These are phyloP conservation scores for Termitomyces sp. DNA, from an alignment of 768 basidiomycete species.

Conservation along the genomic window DNA sequence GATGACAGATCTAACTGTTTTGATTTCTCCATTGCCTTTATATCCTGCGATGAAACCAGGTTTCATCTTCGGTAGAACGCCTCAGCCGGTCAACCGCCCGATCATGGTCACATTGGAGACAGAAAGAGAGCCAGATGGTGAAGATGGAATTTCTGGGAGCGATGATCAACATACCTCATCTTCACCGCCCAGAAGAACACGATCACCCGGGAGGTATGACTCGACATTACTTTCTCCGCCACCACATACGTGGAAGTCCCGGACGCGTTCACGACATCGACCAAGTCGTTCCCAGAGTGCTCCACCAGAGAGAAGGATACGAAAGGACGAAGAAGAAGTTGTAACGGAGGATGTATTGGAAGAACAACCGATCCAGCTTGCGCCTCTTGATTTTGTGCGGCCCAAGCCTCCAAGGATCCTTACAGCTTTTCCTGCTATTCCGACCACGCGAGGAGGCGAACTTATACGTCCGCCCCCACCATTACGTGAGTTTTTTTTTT, in stretches of 20 bases:
- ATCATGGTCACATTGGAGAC: constrained; percentile 41
- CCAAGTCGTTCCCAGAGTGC: constrained; percentile 44
- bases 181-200: constrained; percentile 7
- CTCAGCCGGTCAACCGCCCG: constrained; percentile 22
- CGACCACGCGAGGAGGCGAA: constrained; percentile 35
- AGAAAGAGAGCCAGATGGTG: constrained; percentile 21
- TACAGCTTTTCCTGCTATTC: constrained; percentile 21
- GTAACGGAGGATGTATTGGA: constrained; percentile 1
- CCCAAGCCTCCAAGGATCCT: constrained; percentile 22
- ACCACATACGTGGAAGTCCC: constrained; percentile 40
- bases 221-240: constrained; percentile 40
- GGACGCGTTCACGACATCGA: constrained; percentile 28
- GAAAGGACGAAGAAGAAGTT: neutral
- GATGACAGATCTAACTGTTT: constrained; percentile 49
- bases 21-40: constrained; percentile 42
- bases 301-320: constrained; percentile 30
- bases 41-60: constrained; percentile 26
- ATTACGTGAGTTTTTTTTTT: constrained; percentile 43
- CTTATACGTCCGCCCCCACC: constrained; percentile 58
- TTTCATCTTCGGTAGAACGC: constrained; percentile 26
- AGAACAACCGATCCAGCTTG: constrained; percentile 9
- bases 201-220: constrained; percentile 21
- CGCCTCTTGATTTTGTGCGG: constrained; percentile 9
- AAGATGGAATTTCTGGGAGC: neutral
- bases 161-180: neutral